phyloP scores from a whole-genome alignment of 2,329 filamentous ascomycete genomes.

The Aspergillus bombycis region DNA sequence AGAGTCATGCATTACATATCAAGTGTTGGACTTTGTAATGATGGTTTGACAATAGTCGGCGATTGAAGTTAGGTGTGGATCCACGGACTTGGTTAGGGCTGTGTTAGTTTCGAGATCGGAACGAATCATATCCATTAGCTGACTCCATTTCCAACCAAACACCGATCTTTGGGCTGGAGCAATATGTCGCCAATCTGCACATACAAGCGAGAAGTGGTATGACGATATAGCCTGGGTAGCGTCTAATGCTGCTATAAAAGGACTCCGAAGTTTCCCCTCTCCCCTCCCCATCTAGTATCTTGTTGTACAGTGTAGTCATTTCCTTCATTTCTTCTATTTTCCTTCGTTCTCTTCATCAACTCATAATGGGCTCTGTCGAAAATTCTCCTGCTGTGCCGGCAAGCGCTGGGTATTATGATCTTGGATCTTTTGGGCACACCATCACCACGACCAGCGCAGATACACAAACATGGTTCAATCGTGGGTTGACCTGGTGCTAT shows the following conservation, averaged over 20 bases:
- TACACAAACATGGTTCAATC: conserved; percentile 70
- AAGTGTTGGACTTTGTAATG: neutral
- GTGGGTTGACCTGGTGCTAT: conserved; percentile 73
- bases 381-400: conserved; percentile 15
- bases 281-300: neutral
- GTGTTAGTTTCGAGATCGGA: neutral
- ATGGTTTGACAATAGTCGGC: neutral
- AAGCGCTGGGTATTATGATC: conserved; percentile 50
- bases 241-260: neutral
- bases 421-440: conserved; percentile 61
- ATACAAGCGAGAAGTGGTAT: neutral
- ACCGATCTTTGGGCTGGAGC: neutral
- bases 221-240: neutral
- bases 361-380: neutral
- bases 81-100: neutral
- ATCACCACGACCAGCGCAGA: conserved; percentile 57
- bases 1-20: no score
- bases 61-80: neutral
- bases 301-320: neutral
- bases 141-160: neutral
- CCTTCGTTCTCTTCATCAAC: no score
- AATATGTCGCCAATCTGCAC: no score
- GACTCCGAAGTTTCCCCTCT: neutral
- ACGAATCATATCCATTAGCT: neutral
- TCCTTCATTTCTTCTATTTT: no score